A percentile compares a stretch with the other conserved stretches of the same genome.
Conservation (phyloP, 1,284 basidiomycete genomes). For the Phaffia rhodozyma region DNA sequence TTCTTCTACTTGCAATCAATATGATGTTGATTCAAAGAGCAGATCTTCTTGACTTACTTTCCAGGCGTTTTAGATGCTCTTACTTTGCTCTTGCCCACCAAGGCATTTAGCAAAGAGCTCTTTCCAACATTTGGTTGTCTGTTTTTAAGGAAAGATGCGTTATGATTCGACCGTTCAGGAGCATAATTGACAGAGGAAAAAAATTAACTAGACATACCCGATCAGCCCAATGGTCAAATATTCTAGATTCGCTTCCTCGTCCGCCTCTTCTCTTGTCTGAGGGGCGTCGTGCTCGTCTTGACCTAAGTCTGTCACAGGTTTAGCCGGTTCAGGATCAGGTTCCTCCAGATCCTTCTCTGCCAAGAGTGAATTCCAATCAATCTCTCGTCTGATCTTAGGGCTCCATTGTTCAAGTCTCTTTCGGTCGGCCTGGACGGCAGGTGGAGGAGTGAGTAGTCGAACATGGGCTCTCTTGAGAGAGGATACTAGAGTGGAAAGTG, state of each 20-base stretch:
- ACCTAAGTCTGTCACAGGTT: background rate
- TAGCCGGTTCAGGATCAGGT: background rate
- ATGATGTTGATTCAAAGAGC: background rate
- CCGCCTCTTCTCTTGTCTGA: background rate
- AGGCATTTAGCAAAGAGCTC: conserved; percentile 75
- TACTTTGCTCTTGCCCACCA: conserved; percentile 71
- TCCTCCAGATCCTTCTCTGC: conserved; percentile 17
- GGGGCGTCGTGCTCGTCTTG: background rate
- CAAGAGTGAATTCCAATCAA: conserved; percentile 56
- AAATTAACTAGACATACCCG: conserved; percentile 35
- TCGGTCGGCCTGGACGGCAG: conserved; percentile 43
- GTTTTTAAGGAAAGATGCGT: conserved; percentile 17
- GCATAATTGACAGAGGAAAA: no score
- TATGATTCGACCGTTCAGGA: conserved; percentile 21
- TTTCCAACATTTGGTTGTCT: conserved; percentile 92
- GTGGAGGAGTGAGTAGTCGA: conserved; percentile 57
- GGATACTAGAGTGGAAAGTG: conserved; percentile 45
- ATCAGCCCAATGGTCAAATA: conserved; percentile 71
- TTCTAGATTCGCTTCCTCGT: conserved; percentile 37
- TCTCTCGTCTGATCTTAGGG: conserved; percentile 47
- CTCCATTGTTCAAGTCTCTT: conserved; percentile 52
- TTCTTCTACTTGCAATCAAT: background rate
- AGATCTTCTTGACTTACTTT: conserved; percentile 45
- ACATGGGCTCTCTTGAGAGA: conserved; percentile 56
- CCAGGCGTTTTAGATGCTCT: conserved; percentile 80